Percentiles rank a stretch among this genome's conserved stretches.
These are phyloP conservation scores for Hymenotorrendiella dingleyae DNA, from an alignment of 2,329 filamentous ascomycete species.

Conservation along the genomic window DNA sequence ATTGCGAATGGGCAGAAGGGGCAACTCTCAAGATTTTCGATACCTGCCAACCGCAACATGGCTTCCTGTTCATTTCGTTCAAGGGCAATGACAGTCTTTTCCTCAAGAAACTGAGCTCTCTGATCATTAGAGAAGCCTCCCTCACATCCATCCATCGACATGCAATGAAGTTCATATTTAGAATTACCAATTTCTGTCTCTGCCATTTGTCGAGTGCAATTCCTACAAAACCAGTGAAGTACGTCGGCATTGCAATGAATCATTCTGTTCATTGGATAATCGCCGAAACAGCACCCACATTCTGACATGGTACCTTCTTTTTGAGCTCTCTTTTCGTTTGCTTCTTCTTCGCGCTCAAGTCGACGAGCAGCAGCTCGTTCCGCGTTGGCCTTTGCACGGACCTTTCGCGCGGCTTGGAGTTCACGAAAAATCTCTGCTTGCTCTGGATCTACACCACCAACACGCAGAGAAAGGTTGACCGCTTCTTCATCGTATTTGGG, in stretches of 20 bases:
- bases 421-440: conserved; percentile 32
- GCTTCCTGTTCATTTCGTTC: conserved; percentile 67
- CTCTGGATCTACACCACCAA: conserved; percentile 2
- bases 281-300: conserved; percentile 68
- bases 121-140: conserved; percentile 53
- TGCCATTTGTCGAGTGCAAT: conserved; percentile 60
- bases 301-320: conserved; percentile 52
- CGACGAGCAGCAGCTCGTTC: conserved; percentile 35
- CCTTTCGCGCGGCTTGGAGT: conserved; percentile 33
- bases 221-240: conserved; percentile 57
- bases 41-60: conserved; percentile 59
- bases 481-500: conserved; percentile 8
- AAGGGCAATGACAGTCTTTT: conserved; percentile 53
- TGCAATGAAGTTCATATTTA: conserved; percentile 64
- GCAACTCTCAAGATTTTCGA: conserved; percentile 69
- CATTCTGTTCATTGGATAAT: conserved; percentile 61
- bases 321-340: conserved; percentile 38
- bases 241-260: conserved; percentile 53
- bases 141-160: conserved; percentile 62
- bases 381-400: conserved; percentile 25
- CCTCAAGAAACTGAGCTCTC: conserved; percentile 41
- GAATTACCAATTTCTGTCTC: conserved; percentile 62
- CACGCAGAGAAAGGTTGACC: conserved; percentile 7
- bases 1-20: conserved; percentile 79
- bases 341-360: conserved; percentile 36